Conservation (phyloP, 2,329 filamentous ascomycete genomes). For the Fusarium sp. region DNA sequence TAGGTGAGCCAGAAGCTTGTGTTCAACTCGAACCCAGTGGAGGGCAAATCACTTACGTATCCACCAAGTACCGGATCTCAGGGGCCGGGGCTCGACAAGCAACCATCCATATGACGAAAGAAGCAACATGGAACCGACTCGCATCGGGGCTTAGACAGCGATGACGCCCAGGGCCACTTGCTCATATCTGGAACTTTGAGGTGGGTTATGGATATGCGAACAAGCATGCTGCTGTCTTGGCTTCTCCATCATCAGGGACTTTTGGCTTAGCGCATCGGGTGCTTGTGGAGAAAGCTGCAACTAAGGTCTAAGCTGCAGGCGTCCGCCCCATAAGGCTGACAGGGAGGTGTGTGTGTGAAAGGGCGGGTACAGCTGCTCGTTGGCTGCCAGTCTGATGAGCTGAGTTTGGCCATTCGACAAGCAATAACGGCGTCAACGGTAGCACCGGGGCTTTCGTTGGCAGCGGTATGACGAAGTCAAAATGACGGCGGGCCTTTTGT, state of each 20-base stretch:
- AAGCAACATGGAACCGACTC: constrained; percentile 25
- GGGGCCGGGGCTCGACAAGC: constrained; percentile 28
- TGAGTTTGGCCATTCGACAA: constrained; percentile 21
- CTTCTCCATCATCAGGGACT: constrained; percentile 29
- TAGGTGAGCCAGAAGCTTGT: constrained; percentile 26
- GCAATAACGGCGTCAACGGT: constrained; percentile 5
- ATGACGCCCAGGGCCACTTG: constrained; percentile 22
- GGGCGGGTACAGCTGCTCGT: constrained; percentile 27
- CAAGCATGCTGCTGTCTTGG: constrained; percentile 28
- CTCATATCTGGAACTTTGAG: constrained; percentile 25
- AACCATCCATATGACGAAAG: constrained; percentile 29
- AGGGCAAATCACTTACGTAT: constrained; percentile 44
- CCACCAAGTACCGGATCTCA: constrained; percentile 40
- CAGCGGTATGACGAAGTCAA: constrained; percentile 14
- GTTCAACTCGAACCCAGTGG: constrained; percentile 29
- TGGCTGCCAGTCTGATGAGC: constrained; percentile 30
- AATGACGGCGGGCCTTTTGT: constrained; percentile 10
- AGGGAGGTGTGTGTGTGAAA: constrained; percentile 33
- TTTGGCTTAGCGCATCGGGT: constrained; percentile 43
- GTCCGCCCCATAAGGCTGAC: constrained; percentile 52
- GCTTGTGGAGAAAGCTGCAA: constrained; percentile 40
- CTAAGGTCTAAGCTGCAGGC: constrained; percentile 26
- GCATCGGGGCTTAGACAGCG: constrained; percentile 12
- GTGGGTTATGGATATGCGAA: constrained; percentile 18
- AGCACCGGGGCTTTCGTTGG: constrained; percentile 16